Evolutionary conservation across 2,329 filamentous ascomycete genomes (phyloP), one percentile per base, ranked within the genome.

Genomic region (Fusarium equiseti): DNA sequence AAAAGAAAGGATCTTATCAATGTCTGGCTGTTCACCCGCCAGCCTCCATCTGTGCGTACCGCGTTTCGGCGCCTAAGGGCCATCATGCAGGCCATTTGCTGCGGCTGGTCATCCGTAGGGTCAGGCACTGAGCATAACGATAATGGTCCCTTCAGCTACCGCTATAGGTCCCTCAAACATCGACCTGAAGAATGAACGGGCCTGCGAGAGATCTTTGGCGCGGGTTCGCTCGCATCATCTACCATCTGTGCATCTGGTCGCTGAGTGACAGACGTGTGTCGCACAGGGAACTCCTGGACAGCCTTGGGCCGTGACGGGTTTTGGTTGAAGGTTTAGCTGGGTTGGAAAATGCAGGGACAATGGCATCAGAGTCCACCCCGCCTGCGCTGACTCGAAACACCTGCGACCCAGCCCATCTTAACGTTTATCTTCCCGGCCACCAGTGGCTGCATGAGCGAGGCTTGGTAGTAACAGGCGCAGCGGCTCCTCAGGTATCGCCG

Each of bases 211-310:
- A 72, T 68, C 70, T 53, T 70, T 45, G 55, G 42, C 54, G 63
- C 44, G 20, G 61, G 54, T 44, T 63, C 53, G 49, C 68, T 72
- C 61, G 65, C 69, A 72, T 72, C 59, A 68, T 66, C 55, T 65
- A 51, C 24, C 22, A 66, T 62, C 59, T 74, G 71, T 74, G 73
- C 67, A 65, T 60, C 32, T 62, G 43, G 67, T 63, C 59, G 68
- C 59, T 71, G 59, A 70, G 56, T 57, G 63, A 68, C 49, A 70
- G 59, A 62, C 66, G 63, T 73, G 31, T 52, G 63, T 69, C 59
- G 66, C 59, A 61, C 73, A 75, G 73, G 73, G 73, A 74, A 71
- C 63, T 69, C 67, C 68, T 59, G 59, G 66, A 24, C 38, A 43
- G 55, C 27, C 60, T 63, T 61, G 62, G 58, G 60, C 55, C 44